Conservation (phyloP, 306 rosid species). For the Datisca glomerata region DNA sequence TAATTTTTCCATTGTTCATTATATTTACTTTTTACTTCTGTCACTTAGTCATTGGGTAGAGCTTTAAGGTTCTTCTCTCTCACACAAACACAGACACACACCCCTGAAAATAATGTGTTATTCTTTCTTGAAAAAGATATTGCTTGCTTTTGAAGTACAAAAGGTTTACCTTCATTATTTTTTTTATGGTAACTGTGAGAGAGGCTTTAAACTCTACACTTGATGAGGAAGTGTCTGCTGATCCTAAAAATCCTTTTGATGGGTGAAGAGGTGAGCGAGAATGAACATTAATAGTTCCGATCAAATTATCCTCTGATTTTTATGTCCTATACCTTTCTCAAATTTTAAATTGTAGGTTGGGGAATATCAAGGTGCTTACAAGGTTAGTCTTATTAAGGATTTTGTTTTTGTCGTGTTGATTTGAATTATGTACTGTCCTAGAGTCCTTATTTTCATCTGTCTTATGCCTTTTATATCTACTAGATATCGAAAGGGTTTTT, state of each 20-base stretch:
- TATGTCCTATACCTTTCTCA: slow-evolving; percentile 10
- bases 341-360: slow-evolving; percentile 59
- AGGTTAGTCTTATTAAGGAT: slow-evolving; percentile 36
- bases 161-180: too few relatives aligned
- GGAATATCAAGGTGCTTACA: slow-evolving; percentile 98
- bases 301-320: slow-evolving; percentile 1
- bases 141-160: too few relatives aligned
- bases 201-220: slow-evolving; percentile 91
- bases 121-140: too few relatives aligned
- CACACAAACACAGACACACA: too few relatives aligned
- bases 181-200: slow-evolving; percentile 75
- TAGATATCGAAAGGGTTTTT: slow-evolving; percentile 85
- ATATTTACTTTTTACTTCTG: too few relatives aligned
- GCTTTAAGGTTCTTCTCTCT: too few relatives aligned
- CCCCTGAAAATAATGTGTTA: too few relatives aligned
- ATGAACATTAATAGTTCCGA: background rate
- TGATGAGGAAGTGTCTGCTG: slow-evolving; percentile 98
- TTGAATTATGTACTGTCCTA: background rate
- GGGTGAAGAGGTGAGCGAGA: slow-evolving; percentile 82
- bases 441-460: too few relatives aligned
- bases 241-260: slow-evolving; percentile 86
- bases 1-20: too few relatives aligned
- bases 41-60: too few relatives aligned
- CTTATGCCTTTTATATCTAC: background rate
- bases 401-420: background rate